Percentiles rank a stretch among this genome's conserved stretches.
Evolutionary conservation across 345 rosid species (phyloP).

Genomic region (Reutealis trisperma): DNA sequence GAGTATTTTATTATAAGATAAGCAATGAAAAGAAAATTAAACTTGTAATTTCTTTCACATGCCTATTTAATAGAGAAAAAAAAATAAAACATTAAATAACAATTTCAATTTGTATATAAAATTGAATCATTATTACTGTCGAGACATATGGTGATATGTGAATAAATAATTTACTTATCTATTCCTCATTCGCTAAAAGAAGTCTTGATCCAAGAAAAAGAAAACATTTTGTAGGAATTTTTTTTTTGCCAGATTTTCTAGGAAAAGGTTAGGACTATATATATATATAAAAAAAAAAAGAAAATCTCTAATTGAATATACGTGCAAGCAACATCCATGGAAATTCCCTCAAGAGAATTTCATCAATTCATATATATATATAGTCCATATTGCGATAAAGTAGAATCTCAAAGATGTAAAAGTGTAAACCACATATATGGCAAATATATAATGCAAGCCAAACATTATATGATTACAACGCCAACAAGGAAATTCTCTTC

Average conservation of each 20-base stretch:
- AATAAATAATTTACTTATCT: no score
- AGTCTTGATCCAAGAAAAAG: background rate
- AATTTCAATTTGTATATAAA: background rate
- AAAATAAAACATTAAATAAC: background rate
- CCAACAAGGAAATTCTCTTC: background rate
- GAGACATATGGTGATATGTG: background rate
- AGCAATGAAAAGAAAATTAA: no score
- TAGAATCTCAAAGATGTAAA: no score
- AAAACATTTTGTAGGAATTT: background rate
- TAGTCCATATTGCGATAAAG: background rate
- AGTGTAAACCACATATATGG: no score
- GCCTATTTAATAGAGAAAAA: no score
- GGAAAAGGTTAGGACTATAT: no score
- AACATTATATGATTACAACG: background rate
- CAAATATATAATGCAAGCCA: background rate
- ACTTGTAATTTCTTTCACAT: no score
- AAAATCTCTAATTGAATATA: background rate
- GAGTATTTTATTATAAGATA: no score
- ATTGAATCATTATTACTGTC: background rate
- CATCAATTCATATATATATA: background rate
- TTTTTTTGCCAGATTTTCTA: no score
- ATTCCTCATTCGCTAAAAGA: no score
- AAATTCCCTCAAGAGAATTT: background rate
- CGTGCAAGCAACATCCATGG: slow-evolving; percentile 10
- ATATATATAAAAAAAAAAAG: no score